A percentile compares a stretch with the other conserved stretches of the same genome.
Evolutionary conservation across 202 grass and related monocot genomes (phyloP).

Genomic region (Schoenoplectus triqueter): DNA sequence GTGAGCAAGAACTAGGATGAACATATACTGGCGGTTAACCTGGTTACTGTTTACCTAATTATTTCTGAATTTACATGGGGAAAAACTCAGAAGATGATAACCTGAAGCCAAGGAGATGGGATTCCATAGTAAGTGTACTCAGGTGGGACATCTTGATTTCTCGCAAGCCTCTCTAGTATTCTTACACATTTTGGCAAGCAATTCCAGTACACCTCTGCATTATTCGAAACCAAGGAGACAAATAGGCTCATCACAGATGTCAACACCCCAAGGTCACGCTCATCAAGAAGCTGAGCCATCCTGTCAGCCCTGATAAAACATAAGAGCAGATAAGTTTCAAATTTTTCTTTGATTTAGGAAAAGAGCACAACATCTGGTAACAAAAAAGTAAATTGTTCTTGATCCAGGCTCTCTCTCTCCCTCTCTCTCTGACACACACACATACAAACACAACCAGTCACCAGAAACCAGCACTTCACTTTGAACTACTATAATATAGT

Average conservation of each 20-base stretch:
- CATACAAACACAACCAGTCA: background rate
- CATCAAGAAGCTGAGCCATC: slow-evolving; percentile 98
- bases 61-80: background rate
- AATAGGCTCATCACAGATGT: slow-evolving; percentile 99
- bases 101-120: slow-evolving; percentile 99
- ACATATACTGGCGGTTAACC: background rate
- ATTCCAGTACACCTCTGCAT: slow-evolving; percentile 93
- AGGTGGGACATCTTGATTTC: slow-evolving; percentile 97
- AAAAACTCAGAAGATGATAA: slow-evolving; percentile 12
- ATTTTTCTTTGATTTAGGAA: slow-evolving; percentile 26
- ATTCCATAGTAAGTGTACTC: slow-evolving; percentile 99
- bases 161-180: slow-evolving; percentile 89
- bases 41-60: background rate
- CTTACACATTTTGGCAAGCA: slow-evolving; percentile 95
- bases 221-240: slow-evolving; percentile 93
- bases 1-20: background rate
- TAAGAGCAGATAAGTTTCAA: slow-evolving; percentile 24
- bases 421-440: background rate
- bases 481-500: background rate
- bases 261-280: slow-evolving; percentile 92
- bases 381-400: background rate
- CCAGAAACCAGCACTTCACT: slow-evolving; percentile 2
- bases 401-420: background rate
- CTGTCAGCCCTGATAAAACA: slow-evolving; percentile 78
- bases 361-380: slow-evolving; percentile 24